phyloP scores from a whole-genome alignment of 805 yeast species.

The Candida michaelii region DNA sequence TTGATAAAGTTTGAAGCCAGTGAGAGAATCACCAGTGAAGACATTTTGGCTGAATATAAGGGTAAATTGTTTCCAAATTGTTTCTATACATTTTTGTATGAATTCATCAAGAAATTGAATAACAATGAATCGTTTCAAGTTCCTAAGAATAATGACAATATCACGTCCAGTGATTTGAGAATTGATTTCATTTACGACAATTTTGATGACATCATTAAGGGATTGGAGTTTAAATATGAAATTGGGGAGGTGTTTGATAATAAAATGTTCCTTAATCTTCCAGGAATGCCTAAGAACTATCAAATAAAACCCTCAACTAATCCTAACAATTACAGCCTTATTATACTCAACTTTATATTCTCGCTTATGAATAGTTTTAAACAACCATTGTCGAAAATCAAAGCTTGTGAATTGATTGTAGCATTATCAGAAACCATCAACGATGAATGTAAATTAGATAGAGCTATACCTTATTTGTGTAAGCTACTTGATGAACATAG shows the following conservation, averaged over 20 bases:
- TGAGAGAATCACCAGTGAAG: constrained; percentile 55
- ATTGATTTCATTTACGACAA: constrained; percentile 60
- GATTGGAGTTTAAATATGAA: constrained; percentile 24
- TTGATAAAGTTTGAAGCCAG: constrained; percentile 68
- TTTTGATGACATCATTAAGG: constrained; percentile 45
- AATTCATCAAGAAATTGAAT: constrained; percentile 50
- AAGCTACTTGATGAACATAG: constrained; percentile 63
- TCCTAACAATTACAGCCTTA: constrained; percentile 44
- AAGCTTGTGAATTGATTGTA: constrained; percentile 73
- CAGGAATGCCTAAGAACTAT: constrained; percentile 51
- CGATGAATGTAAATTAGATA: constrained; percentile 83
- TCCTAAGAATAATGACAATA: constrained; percentile 16
- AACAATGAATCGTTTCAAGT: constrained; percentile 18
- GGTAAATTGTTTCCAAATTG: constrained; percentile 59
- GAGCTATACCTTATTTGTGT: constrained; percentile 79
- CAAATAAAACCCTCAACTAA: constrained; percentile 36
- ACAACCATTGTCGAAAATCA: constrained; percentile 57
- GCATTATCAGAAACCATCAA: constrained; percentile 73
- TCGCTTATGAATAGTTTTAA: constrained; percentile 62
- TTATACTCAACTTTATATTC: constrained; percentile 57
- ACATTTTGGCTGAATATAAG: constrained; percentile 51
- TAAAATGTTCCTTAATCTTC: constrained; percentile 41
- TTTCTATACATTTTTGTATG: constrained; percentile 67
- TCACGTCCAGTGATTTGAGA: constrained; percentile 41
- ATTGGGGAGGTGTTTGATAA: neutral